phyloP scores from a whole-genome alignment of 1,284 basidiomycete species.

The Microbotryomycetes sp. region DNA sequence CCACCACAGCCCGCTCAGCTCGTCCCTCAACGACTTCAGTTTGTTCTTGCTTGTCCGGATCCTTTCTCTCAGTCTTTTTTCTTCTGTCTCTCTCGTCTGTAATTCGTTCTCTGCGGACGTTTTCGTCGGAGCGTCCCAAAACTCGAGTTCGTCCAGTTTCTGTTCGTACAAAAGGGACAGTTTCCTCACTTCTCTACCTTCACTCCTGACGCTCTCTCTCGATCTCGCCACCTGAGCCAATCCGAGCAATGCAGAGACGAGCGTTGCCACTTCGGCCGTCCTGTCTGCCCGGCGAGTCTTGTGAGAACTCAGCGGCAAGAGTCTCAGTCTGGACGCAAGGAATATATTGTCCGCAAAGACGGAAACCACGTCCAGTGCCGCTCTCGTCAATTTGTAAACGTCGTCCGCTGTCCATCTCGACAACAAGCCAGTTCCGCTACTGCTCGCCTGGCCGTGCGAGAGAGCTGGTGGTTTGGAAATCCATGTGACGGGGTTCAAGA shows the following conservation, averaged over 20 bases:
- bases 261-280: not conserved
- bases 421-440: not conserved
- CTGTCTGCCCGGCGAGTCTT: conserved; percentile 2
- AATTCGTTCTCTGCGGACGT: not conserved
- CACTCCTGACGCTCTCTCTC: not conserved
- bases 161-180: conserved; percentile 1
- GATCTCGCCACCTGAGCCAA: not conserved
- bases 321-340: conserved; percentile 5
- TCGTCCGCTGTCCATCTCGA: not conserved
- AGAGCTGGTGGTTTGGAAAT: not conserved
- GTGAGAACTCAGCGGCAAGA: not conserved
- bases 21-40: not conserved
- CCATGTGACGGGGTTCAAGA: not conserved
- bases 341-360: conserved; percentile 16
- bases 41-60: conserved; percentile 2
- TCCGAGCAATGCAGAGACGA: conserved; percentile 1
- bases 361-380: conserved; percentile 4
- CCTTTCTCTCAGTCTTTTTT: not conserved
- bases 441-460: not conserved
- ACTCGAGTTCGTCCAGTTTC: conserved; percentile 13
- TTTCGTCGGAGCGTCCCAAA: not conserved
- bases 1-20: conserved; percentile 11
- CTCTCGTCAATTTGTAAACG: not conserved
- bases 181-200: not conserved
- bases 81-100: not conserved